Evolutionary conservation across 2,329 filamentous ascomycete genomes (phyloP).

Genomic region (Claviceps quebecensis): DNA sequence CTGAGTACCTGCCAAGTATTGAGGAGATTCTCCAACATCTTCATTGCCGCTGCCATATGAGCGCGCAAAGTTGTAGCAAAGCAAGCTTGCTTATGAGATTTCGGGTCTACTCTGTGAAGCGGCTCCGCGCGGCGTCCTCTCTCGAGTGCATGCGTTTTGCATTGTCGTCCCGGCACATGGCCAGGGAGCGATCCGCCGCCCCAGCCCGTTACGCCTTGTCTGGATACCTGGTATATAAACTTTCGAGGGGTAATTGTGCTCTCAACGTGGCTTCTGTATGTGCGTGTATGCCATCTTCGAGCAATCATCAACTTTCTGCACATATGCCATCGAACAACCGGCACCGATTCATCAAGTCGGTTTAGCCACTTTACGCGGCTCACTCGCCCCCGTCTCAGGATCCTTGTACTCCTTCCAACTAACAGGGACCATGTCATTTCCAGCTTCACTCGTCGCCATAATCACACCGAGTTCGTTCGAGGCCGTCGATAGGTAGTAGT

Average conservation of each 20-base stretch:
- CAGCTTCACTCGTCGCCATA: conserved; percentile 76
- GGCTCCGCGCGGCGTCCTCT: not conserved
- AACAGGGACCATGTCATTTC: conserved; percentile 82
- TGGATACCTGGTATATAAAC: not conserved
- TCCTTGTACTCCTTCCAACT: conserved; percentile 95
- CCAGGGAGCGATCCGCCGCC: not conserved
- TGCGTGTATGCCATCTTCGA: not conserved
- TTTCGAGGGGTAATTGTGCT: not conserved
- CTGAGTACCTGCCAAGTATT: too few species aligned
- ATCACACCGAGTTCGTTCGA: conserved; percentile 87
- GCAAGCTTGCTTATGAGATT: not conserved
- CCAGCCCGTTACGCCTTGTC: not conserved
- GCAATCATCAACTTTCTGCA: not conserved
- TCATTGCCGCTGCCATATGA: too few species aligned
- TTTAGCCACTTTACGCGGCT: conserved; percentile 85
- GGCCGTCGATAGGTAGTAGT: conserved; percentile 89
- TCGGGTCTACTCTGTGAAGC: not conserved
- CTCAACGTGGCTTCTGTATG: not conserved
- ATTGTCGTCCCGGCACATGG: not conserved
- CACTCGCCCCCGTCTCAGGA: conserved; percentile 59
- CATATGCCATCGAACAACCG: not conserved
- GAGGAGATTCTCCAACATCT: too few species aligned
- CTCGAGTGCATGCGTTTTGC: not conserved
- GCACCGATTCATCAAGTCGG: conserved; percentile 49
- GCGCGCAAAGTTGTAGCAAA: not conserved